These are phyloP conservation scores for Pelargonium citronellum DNA, from an alignment of 441 rosid genomes.

Conservation along the genomic window DNA sequence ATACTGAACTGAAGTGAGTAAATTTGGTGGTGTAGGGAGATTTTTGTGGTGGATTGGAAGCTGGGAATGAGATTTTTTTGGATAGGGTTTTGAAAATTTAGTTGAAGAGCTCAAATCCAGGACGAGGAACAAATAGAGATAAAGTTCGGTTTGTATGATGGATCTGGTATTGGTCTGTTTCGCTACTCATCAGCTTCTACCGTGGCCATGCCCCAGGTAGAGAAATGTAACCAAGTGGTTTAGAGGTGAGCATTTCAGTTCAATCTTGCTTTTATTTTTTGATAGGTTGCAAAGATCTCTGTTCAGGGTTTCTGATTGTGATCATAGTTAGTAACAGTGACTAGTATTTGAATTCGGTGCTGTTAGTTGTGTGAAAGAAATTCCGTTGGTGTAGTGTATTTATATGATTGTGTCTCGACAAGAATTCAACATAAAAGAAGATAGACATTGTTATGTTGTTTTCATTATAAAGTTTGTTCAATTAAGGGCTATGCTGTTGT, in stretches of 20 bases:
- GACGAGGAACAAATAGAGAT: constrained; percentile 69
- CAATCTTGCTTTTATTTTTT: constrained; percentile 4
- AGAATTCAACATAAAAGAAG: background rate
- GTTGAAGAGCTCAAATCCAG: constrained; percentile 48
- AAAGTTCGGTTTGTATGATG: constrained; percentile 76
- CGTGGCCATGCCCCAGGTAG: constrained; percentile 60
- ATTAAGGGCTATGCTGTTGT: no score
- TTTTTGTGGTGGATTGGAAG: constrained; percentile 7
- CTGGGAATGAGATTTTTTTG: background rate
- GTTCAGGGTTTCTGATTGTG: background rate
- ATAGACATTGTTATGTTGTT: background rate
- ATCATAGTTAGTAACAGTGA: background rate
- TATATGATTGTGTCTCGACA: background rate
- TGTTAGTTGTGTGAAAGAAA: background rate
- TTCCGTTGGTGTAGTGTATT: background rate
- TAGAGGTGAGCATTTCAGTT: constrained; percentile 41
- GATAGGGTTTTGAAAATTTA: constrained; percentile 12
- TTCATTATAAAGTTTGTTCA: background rate
- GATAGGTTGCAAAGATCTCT: background rate
- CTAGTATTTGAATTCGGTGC: background rate
- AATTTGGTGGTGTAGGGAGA: background rate
- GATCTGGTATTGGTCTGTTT: constrained; percentile 85
- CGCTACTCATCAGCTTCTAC: constrained; percentile 67
- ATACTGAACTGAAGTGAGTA: background rate
- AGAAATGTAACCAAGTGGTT: constrained; percentile 80